These are phyloP conservation scores for Kodamaea fungicola DNA, from an alignment of 1,139 yeast genomes.

Conservation along the genomic window DNA sequence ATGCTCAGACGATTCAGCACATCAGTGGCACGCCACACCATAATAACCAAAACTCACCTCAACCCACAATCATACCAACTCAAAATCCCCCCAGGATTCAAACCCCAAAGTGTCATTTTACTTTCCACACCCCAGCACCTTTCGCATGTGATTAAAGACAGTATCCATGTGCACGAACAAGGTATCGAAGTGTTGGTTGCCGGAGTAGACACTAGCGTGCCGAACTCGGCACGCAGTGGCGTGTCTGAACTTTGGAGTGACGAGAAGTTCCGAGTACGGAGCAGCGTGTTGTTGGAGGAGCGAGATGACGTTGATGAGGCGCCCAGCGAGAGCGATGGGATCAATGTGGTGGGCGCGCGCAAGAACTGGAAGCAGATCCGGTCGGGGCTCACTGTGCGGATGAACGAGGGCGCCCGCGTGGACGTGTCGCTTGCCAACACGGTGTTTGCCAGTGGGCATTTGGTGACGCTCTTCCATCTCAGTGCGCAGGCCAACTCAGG, in stretches of 20 bases:
- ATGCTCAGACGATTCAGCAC: slow-evolving; percentile 3
- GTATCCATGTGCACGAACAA: slow-evolving; percentile 25
- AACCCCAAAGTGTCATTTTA: slow-evolving; percentile 14
- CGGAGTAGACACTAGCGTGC: slow-evolving; percentile 45
- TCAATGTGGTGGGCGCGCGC: slow-evolving; percentile 29
- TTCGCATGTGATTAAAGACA: slow-evolving; percentile 28
- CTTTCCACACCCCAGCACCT: slow-evolving; percentile 45
- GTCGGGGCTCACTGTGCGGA: slow-evolving; percentile 21
- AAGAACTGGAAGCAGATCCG: slow-evolving; percentile 39
- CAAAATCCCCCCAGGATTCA: slow-evolving; percentile 7
- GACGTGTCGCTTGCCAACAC: slow-evolving; percentile 38
- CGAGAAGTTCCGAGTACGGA: slow-evolving; percentile 21
- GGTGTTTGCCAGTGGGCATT: slow-evolving; percentile 33
- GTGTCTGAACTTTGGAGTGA: slow-evolving; percentile 49
- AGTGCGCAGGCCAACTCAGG: slow-evolving; percentile 22
- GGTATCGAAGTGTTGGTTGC: slow-evolving; percentile 44
- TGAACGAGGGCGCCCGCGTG: slow-evolving; percentile 16
- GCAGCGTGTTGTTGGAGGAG: slow-evolving; percentile 20
- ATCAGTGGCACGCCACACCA: not conserved
- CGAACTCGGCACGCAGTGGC: slow-evolving; percentile 38
- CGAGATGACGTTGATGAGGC: slow-evolving; percentile 21
- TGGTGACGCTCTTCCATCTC: slow-evolving; percentile 38
- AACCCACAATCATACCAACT: slow-evolving; percentile 10
- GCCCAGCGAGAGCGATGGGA: slow-evolving; percentile 32
- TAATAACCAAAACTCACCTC: slow-evolving; percentile 9